Conservation (phyloP, 257 asterid genomes). For the Agastache rugosa region DNA sequence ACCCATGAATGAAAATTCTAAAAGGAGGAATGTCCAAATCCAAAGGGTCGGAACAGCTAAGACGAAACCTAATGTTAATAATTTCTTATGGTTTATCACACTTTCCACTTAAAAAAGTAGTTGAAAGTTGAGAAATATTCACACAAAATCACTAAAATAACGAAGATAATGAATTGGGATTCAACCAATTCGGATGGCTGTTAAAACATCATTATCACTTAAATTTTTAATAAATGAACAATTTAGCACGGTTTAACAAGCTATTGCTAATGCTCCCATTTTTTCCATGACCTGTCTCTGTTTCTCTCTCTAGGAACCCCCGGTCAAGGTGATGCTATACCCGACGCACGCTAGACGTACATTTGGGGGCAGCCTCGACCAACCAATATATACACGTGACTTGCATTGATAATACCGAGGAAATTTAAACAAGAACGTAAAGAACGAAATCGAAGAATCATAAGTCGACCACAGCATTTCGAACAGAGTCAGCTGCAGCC, state of each 20-base stretch:
- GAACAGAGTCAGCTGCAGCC: conserved; percentile 19
- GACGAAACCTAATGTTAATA: conserved; percentile 3
- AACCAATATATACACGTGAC: background rate
- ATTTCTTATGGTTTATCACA: background rate
- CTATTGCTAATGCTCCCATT: conserved; percentile 17
- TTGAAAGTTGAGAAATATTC: background rate
- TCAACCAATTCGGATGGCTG: conserved; percentile 15
- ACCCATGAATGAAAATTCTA: background rate
- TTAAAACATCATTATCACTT: conserved; percentile 37
- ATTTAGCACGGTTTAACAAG: conserved; percentile 32
- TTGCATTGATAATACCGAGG: background rate
- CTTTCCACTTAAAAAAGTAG: conserved; percentile 22
- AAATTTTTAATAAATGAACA: conserved; percentile 22
- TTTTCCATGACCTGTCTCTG: background rate
- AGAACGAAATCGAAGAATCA: background rate
- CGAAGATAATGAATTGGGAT: background rate
- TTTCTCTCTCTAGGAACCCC: background rate
- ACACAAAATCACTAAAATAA: background rate
- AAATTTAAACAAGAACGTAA: background rate
- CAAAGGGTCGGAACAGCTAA: conserved; percentile 5
- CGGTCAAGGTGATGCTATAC: background rate
- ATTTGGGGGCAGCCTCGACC: background rate
- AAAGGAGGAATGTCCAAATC: background rate
- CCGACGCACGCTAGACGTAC: background rate
- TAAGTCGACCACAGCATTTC: background rate